Base-by-base conservation (phyloP, 495 filamentous ascomycete species). In the Aspergillus sparsus region DNA sequence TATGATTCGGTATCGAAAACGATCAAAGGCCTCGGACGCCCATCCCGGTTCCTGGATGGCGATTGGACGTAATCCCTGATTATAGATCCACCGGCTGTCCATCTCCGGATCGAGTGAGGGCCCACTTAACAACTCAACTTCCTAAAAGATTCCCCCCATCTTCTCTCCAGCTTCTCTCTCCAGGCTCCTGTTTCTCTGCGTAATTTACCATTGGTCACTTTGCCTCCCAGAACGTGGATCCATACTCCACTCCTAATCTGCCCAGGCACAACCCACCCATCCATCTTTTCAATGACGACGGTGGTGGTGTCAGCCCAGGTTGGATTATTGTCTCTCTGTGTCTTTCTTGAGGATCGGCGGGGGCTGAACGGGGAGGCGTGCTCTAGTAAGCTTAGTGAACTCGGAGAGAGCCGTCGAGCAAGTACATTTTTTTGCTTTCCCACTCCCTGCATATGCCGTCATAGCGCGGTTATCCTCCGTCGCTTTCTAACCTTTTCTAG, bases 401-500 rank as follows among this genome's bases (percentile, higher is more conserved):
- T 32, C 33, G 15, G 32, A 37, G 32, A 53, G 16, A 15, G 27
- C 10, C 18, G 7, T 31, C 27, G 13, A 37, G 27, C 41, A 47
- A 45, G 51, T n/a, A n/a, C n/a, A 32, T 8, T 8, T 6, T 42
- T 55, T 45, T 41, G 52, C 34, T 55, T 41, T 49, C 53, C 57
- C 56, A 51, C 56, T 58, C 10, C 12, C 8, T 54, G 6, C 8
- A 31, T 36, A 63, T 60, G 61, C 61, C 56, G 61, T 60, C 61
- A 63, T 58, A 7, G 51, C 35, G 47, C 18, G 58, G 21, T 51
- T 44, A 32, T 9, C 13, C 33, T 21, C 44, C 51, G 63, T 49
- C 51, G 45, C 55, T 35, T 45, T 52, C 65, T 67, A 67, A 49
- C 62, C 47, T 55, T 41, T 61, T 69, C 41, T 63, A 62, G 61